phyloP scores from a whole-genome alignment of 225 moss, liverwort and hornwort species.

The Pleurozium schreberi region DNA sequence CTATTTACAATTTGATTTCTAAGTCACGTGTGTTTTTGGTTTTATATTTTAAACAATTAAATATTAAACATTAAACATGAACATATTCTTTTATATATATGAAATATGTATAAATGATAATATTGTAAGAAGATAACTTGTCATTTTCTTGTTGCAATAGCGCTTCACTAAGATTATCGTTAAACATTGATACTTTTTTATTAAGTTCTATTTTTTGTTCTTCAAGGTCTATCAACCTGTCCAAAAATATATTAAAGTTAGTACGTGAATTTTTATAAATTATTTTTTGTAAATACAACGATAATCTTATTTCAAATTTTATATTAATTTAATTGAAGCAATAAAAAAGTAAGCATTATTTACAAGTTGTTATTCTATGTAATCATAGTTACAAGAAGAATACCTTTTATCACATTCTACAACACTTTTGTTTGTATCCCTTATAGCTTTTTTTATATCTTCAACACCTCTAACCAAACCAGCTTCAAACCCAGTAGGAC shows the following conservation, averaged over 20 bases:
- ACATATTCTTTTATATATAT: no score
- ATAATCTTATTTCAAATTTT: no score
- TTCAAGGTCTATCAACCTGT: slow-evolving; percentile 26
- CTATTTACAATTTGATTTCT: not conserved
- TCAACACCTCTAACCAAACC: slow-evolving; percentile 25
- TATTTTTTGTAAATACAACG: not conserved
- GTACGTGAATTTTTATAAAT: not conserved
- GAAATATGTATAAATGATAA: not conserved
- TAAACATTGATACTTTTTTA: not conserved
- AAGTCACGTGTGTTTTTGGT: not conserved
- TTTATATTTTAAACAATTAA: not conserved
- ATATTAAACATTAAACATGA: no score
- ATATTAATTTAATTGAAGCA: no score
- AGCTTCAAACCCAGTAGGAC: slow-evolving; percentile 60
- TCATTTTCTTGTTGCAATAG: slow-evolving; percentile 31
- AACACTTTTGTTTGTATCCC: slow-evolving; percentile 15
- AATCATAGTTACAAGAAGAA: not conserved
- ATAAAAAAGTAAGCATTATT: not conserved
- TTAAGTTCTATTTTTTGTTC: not conserved
- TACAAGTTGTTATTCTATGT: not conserved
- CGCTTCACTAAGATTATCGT: not conserved
- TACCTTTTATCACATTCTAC: slow-evolving; percentile 26
- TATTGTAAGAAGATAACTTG: not conserved
- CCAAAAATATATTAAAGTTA: not conserved
- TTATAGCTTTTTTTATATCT: slow-evolving; percentile 47